Conservation (phyloP, 140 eudicot genomes). For the Bidens hawaiensis region DNA sequence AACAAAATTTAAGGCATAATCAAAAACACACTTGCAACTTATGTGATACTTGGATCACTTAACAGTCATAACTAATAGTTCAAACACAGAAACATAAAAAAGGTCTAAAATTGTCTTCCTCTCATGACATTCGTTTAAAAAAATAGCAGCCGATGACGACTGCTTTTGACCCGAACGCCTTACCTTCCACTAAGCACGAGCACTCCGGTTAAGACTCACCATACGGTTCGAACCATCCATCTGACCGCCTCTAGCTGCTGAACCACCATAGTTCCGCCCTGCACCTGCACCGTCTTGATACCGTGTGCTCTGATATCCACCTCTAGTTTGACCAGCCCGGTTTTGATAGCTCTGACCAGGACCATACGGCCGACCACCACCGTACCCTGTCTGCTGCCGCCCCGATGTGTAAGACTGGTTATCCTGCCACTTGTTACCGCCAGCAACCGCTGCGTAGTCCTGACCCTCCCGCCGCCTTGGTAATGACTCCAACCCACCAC, state of each 20-base stretch:
- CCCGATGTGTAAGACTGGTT: conserved; percentile 52
- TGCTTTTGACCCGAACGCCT: not conserved
- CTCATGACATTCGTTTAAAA: not conserved
- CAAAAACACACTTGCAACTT: not conserved
- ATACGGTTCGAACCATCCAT: conserved; percentile 68
- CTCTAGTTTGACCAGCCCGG: conserved; percentile 42
- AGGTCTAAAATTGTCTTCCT: no score
- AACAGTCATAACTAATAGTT: conserved; percentile 4
- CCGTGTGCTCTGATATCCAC: conserved; percentile 43
- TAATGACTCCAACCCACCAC: conserved; percentile 56
- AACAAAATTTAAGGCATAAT: not conserved
- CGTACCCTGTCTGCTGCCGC: conserved; percentile 57
- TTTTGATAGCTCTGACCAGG: conserved; percentile 44
- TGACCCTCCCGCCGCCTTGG: conserved; percentile 75
- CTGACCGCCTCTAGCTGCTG: conserved; percentile 49
- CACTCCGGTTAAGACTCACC: conserved; percentile 73
- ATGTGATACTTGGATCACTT: conserved; percentile 2
- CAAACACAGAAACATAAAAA: not conserved
- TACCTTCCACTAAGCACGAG: conserved; percentile 37
- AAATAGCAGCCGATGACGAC: not conserved
- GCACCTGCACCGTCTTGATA: conserved; percentile 43
- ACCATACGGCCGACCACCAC: conserved; percentile 31
- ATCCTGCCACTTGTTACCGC: conserved; percentile 69
- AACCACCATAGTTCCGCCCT: conserved; percentile 38
- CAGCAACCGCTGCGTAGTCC: conserved; percentile 71